Conservation (phyloP, 768 basidiomycete species). For the Tricholoma furcatifolium region DNA sequence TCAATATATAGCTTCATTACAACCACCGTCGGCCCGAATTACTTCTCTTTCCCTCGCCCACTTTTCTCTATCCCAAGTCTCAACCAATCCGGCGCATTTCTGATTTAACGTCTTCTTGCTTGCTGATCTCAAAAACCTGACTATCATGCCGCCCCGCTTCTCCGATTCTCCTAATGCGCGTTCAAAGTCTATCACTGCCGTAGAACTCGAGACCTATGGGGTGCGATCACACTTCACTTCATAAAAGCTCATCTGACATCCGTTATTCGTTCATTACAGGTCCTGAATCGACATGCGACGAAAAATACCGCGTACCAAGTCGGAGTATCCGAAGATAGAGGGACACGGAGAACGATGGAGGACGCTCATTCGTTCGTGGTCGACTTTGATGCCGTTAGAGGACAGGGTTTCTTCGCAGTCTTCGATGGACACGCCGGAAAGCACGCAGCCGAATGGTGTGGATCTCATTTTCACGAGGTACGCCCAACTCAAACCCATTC, state of each 20-base stretch:
- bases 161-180: slow-evolving; percentile 73
- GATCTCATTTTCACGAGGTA: slow-evolving; percentile 92
- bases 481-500: slow-evolving; percentile 14
- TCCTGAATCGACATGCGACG: slow-evolving; percentile 73
- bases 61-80: too few species aligned
- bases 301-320: slow-evolving; percentile 67
- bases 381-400: slow-evolving; percentile 86
- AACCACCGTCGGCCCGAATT: too few species aligned
- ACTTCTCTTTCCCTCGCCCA: too few species aligned
- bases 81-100: background rate
- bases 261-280: slow-evolving; percentile 33
- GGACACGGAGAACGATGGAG: slow-evolving; percentile 92
- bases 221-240: slow-evolving; percentile 41
- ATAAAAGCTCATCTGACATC: background rate
- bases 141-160: slow-evolving; percentile 38
- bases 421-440: slow-evolving; percentile 99
- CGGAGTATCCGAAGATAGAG: slow-evolving; percentile 82
- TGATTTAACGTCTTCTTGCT: background rate
- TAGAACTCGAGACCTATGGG: slow-evolving; percentile 73
- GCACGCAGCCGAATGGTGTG: slow-evolving; percentile 99
- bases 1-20: too few species aligned
- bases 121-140: too few species aligned
- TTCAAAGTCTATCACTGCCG: slow-evolving; percentile 79
- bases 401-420: slow-evolving; percentile 97
- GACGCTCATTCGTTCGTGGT: slow-evolving; percentile 96